Evolutionary conservation across 208 protist genomes (phyloP).

Genomic region (Crithidia expoeki): DNA sequence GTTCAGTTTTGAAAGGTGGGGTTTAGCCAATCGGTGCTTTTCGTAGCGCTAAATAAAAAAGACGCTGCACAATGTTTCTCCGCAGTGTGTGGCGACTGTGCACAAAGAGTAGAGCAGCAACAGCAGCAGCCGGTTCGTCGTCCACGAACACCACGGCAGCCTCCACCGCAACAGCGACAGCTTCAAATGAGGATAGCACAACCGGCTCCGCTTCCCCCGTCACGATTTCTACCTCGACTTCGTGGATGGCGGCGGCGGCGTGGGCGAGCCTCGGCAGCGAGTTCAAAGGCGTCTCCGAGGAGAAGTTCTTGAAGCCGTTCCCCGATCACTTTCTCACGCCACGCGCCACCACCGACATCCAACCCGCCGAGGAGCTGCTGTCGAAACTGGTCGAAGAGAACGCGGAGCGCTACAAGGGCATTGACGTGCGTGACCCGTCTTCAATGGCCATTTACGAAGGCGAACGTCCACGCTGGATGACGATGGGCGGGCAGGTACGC

Average conservation of each 20-base stretch:
- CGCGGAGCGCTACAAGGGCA: slow-evolving; percentile 71
- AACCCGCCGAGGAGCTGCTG: slow-evolving; percentile 68
- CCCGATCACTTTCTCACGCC: slow-evolving; percentile 77
- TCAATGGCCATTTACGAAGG: slow-evolving; percentile 88
- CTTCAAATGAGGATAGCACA: too few species aligned
- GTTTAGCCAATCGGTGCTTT: too few species aligned
- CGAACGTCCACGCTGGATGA: slow-evolving; percentile 81
- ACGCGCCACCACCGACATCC: slow-evolving; percentile 80
- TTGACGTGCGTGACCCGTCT: slow-evolving; percentile 82
- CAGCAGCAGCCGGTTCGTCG: not conserved
- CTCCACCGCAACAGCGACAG: not conserved
- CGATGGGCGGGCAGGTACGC: slow-evolving; percentile 78
- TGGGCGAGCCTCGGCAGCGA: slow-evolving; percentile 84
- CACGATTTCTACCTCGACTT: slow-evolving; percentile 20
- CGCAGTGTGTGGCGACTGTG: slow-evolving; percentile 19
- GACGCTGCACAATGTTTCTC: slow-evolving; percentile 2
- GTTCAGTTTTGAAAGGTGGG: too few species aligned
- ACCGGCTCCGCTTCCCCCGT: slow-evolving; percentile 5
- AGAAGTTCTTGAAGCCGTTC: slow-evolving; percentile 74
- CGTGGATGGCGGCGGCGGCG: slow-evolving; percentile 84
- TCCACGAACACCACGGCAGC: too few species aligned
- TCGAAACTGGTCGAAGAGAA: slow-evolving; percentile 67
- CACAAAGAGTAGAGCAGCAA: not conserved
- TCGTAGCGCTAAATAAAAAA: too few species aligned
- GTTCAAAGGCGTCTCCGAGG: slow-evolving; percentile 70